Evolutionary conservation across 2,329 filamentous ascomycete species (phyloP).

Genomic region (Xylaria sp.): DNA sequence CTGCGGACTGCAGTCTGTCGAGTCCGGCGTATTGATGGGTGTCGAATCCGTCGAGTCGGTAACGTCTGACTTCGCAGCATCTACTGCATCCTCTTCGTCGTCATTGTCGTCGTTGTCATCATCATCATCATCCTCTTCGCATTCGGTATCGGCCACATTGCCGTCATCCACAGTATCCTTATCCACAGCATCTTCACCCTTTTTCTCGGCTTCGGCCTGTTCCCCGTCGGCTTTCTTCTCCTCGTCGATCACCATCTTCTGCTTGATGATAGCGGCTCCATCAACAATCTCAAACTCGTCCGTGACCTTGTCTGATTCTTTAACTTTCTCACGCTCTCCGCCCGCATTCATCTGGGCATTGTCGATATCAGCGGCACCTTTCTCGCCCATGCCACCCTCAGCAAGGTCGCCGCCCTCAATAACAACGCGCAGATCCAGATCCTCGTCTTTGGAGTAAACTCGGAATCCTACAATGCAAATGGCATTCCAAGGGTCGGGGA

Average conservation of each 20-base stretch:
- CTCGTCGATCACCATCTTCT: slow-evolving; percentile 50
- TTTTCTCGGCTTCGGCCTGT: slow-evolving; percentile 21
- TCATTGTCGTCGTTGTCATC: slow-evolving; percentile 41
- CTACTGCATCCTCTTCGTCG: slow-evolving; percentile 38
- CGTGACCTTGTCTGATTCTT: slow-evolving; percentile 43
- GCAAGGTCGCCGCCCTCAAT: slow-evolving; percentile 65
- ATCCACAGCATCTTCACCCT: slow-evolving; percentile 27
- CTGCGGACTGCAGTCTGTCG: slow-evolving; percentile 45
- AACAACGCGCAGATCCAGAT: slow-evolving; percentile 64
- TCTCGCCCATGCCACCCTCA: slow-evolving; percentile 67
- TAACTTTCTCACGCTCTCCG: slow-evolving; percentile 55
- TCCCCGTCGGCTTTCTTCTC: slow-evolving; percentile 40
- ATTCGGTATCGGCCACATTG: slow-evolving; percentile 39
- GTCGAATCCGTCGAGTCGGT: slow-evolving; percentile 47
- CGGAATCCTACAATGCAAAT: slow-evolving; percentile 56
- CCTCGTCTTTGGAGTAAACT: slow-evolving; percentile 59
- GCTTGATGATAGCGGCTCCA: slow-evolving; percentile 46
- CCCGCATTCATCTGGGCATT: slow-evolving; percentile 67
- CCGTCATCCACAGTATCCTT: slow-evolving; percentile 33
- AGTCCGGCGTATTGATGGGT: slow-evolving; percentile 46
- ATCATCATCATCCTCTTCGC: slow-evolving; percentile 29
- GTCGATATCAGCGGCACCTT: slow-evolving; percentile 66
- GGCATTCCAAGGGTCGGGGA: slow-evolving; percentile 56
- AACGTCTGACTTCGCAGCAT: slow-evolving; percentile 46
- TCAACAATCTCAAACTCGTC: slow-evolving; percentile 51